Conservation (phyloP, 2,329 filamentous ascomycete genomes). For the Colletotrichum godetiae region DNA sequence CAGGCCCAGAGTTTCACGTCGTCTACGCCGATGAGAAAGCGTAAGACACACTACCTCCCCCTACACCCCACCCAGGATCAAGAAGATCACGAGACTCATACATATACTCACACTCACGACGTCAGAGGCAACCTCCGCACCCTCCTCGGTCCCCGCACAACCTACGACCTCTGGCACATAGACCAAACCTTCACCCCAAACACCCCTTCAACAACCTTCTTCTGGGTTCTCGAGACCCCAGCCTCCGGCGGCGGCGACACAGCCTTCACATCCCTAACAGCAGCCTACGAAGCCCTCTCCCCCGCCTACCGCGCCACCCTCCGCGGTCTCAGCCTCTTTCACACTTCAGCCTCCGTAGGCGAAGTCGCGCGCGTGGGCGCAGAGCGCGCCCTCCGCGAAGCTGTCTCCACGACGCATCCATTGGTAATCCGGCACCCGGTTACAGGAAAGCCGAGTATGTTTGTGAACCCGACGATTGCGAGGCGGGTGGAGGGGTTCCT, state of each 20-base stretch:
- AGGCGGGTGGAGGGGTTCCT: conserved; percentile 42
- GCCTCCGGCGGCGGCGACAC: conserved; percentile 43
- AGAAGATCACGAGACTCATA: too few species aligned
- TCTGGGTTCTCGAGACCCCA: conserved; percentile 46
- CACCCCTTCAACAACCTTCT: conserved; percentile 45
- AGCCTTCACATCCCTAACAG: conserved; percentile 43
- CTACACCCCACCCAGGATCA: too few species aligned
- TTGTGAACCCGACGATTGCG: conserved; percentile 46
- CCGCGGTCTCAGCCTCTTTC: conserved; percentile 24
- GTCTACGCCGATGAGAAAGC: conserved; percentile 46
- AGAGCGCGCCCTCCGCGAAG: conserved; percentile 43
- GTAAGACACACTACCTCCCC: conserved; percentile 23
- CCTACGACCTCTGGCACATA: conserved; percentile 46
- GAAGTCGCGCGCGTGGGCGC: conserved; percentile 42
- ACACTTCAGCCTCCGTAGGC: conserved; percentile 43
- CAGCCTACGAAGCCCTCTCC: conserved; percentile 44
- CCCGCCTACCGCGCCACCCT: conserved; percentile 39
- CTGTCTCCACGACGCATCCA: conserved; percentile 43
- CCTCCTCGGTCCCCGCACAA: conserved; percentile 41
- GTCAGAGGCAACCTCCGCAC: conserved; percentile 42
- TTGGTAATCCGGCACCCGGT: conserved; percentile 44
- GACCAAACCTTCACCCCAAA: conserved; percentile 48
- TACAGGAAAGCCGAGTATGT: conserved; percentile 40
- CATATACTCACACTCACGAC: background rate
- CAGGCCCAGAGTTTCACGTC: conserved; percentile 46